These are phyloP conservation scores for Paramecium octaurelia DNA, from an alignment of 73 alveolate genomes.

Conservation along the genomic window DNA sequence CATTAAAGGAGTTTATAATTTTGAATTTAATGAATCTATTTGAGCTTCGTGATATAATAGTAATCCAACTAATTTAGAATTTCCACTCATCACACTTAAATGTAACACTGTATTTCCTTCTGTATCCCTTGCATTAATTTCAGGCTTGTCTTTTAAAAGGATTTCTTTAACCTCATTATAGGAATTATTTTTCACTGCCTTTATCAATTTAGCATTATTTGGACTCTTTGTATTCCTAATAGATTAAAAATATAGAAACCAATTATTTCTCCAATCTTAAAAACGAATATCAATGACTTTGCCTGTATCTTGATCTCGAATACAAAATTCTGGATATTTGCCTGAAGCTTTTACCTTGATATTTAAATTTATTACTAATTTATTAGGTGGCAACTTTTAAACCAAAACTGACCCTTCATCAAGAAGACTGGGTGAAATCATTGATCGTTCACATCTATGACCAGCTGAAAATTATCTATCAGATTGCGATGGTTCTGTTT, in stretches of 20 bases:
- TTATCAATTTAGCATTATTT: background rate
- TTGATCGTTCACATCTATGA: constrained; percentile 13
- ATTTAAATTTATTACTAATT: background rate
- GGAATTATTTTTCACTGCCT: background rate
- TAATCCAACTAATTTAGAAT: constrained; percentile 45
- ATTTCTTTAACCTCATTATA: constrained; percentile 13
- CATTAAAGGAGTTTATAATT: constrained; percentile 54
- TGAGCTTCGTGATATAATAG: constrained; percentile 58
- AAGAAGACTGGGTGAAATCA: constrained; percentile 24
- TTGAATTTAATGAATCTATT: constrained; percentile 50
- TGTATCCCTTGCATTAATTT: constrained; percentile 43
- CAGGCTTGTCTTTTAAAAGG: constrained; percentile 3
- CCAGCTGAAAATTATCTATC: constrained; percentile 27
- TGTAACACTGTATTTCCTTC: constrained; percentile 55
- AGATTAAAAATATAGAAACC: background rate
- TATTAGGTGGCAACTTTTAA: constrained; percentile 10
- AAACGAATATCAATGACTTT: constrained; percentile 19
- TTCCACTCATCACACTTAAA: constrained; percentile 44
- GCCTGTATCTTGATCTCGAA: constrained; percentile 36
- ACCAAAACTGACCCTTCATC: constrained; percentile 46
- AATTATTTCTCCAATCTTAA: constrained; percentile 10
- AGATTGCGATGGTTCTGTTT: constrained; percentile 19
- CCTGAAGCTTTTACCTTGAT: constrained; percentile 47
- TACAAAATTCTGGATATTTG: constrained; percentile 30
- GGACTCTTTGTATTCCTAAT: constrained; percentile 6